Conservation (phyloP, 2,329 filamentous ascomycete species). For the Pseudogymnoascus pannorum region DNA sequence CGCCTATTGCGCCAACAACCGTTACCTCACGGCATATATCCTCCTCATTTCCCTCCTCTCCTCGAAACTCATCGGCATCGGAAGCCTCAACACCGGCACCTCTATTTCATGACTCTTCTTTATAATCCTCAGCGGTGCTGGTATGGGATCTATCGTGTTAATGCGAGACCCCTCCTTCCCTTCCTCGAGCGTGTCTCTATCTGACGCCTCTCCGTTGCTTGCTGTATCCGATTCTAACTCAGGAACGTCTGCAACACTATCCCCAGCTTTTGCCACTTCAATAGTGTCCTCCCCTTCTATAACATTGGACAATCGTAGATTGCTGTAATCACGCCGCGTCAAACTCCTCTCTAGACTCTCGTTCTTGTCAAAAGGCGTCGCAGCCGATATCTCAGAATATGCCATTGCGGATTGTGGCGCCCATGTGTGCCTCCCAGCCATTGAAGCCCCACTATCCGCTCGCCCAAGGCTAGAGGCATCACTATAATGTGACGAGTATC, state of each 20-base stretch:
- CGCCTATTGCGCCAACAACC: neutral
- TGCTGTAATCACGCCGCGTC: neutral
- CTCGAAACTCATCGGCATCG: slow-evolving; percentile 1
- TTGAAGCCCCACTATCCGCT: neutral
- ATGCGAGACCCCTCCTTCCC: neutral
- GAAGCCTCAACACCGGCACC: neutral
- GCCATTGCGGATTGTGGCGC: neutral
- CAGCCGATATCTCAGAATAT: neutral
- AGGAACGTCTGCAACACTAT: neutral
- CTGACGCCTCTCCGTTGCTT: neutral
- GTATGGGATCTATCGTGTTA: neutral
- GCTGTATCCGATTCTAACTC: neutral
- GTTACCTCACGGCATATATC: neutral
- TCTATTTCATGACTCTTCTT: neutral
- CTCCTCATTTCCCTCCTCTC: neutral
- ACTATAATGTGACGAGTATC: neutral
- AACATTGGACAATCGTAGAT: neutral
- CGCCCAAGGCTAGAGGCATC: neutral
- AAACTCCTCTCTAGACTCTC: neutral
- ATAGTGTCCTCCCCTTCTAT: neutral
- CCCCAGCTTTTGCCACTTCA: neutral
- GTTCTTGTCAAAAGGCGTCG: neutral
- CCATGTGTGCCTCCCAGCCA: neutral
- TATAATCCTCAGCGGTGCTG: neutral
- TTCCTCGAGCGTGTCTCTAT: neutral